Evolutionary conservation across 371 early-diverging fungal species (phyloP).

Genomic region (Chytridium lagenaria): DNA sequence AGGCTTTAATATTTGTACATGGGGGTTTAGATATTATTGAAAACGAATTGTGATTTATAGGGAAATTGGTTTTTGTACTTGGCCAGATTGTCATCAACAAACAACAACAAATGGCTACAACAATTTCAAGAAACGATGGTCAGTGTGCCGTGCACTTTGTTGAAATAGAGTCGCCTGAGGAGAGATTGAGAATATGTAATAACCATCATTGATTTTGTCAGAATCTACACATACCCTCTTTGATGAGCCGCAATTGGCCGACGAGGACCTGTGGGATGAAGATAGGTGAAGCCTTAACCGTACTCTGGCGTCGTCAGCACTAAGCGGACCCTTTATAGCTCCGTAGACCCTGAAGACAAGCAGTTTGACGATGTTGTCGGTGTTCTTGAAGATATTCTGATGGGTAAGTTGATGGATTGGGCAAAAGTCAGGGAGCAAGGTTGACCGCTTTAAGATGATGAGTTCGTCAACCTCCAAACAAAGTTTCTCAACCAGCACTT

Average conservation of each 20-base stretch:
- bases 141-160: too few relatives aligned
- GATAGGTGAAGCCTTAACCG: constrained; percentile 9
- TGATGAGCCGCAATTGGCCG: neutral
- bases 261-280: constrained; percentile 19
- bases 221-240: constrained; percentile 12
- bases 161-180: neutral
- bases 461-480: constrained; percentile 44
- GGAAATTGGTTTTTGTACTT: too few relatives aligned
- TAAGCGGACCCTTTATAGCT: neutral
- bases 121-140: neutral
- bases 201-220: neutral
- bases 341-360: constrained; percentile 35
- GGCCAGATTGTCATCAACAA: too few relatives aligned
- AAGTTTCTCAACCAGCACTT: constrained; percentile 39
- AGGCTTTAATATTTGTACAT: too few relatives aligned
- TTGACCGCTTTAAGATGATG: constrained; percentile 42
- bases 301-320: neutral
- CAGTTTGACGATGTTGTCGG: constrained; percentile 53
- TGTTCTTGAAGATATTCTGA: constrained; percentile 52
- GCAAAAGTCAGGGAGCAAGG: neutral
- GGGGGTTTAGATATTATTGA: too few relatives aligned
- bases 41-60: too few relatives aligned
- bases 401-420: constrained; percentile 38
- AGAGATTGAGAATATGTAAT: neutral
- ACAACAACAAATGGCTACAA: neutral